These are phyloP conservation scores for Phialophora expanda DNA, from an alignment of 2,329 filamentous ascomycete species.

Conservation along the genomic window DNA sequence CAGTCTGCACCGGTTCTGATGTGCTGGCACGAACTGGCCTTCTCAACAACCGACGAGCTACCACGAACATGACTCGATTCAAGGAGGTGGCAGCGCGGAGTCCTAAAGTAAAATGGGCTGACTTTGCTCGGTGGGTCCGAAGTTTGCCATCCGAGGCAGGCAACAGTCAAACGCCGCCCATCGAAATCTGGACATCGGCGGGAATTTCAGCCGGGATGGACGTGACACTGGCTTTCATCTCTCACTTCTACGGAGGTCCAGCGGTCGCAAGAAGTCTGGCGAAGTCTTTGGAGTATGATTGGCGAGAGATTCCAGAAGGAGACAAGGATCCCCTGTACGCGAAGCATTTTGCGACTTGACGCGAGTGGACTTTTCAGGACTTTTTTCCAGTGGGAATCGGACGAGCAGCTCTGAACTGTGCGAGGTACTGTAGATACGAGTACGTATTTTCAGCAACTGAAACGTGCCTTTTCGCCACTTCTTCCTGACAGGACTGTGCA, in stretches of 20 bases:
- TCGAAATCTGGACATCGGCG: constrained; percentile 65
- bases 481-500: background rate
- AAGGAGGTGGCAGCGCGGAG: constrained; percentile 54
- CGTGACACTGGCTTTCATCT: constrained; percentile 63
- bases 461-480: background rate
- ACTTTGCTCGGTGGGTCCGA: constrained; percentile 65
- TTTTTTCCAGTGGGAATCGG: background rate
- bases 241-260: constrained; percentile 59
- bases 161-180: constrained; percentile 7
- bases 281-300: constrained; percentile 63
- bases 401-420: too few relatives aligned
- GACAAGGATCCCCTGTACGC: constrained; percentile 35
- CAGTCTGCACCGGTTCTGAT: constrained; percentile 69
- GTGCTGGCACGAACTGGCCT: constrained; percentile 65
- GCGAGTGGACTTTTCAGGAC: background rate
- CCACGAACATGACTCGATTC: constrained; percentile 69
- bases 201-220: constrained; percentile 69
- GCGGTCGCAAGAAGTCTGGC: constrained; percentile 55
- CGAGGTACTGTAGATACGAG: background rate
- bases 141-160: constrained; percentile 32
- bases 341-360: constrained; percentile 23
- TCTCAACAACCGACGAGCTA: constrained; percentile 65
- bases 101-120: constrained; percentile 63
- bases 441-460: background rate
- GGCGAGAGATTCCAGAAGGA: constrained; percentile 52